A percentile compares a stretch with the other conserved stretches of the same genome.
These are phyloP conservation scores for Pseudogymnoascus sp. DNA, from an alignment of 2,329 filamentous ascomycete genomes.

Conservation along the genomic window DNA sequence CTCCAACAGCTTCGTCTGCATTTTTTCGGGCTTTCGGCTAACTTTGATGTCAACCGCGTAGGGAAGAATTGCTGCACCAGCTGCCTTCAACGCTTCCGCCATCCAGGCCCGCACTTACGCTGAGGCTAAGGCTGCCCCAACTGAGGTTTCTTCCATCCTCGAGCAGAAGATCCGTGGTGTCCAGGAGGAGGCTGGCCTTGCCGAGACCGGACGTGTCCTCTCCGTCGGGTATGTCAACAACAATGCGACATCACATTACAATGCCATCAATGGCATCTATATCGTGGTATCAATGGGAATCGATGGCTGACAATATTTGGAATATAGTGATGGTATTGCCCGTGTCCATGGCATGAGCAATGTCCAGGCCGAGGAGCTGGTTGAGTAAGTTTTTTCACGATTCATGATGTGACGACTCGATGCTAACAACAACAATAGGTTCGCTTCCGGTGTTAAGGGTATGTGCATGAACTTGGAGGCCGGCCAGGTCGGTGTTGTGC, in stretches of 20 bases:
- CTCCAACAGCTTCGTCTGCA: conserved; percentile 25
- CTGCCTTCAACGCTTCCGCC: conserved; percentile 60
- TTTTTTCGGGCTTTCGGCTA: conserved; percentile 45
- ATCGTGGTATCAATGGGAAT: conserved; percentile 7
- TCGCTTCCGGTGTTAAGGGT: conserved; percentile 98
- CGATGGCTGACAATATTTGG: conserved; percentile 20
- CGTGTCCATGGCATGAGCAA: conserved; percentile 99
- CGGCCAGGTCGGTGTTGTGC: conserved; percentile 99
- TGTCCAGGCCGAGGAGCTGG: conserved; percentile 99
- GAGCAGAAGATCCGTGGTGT: conserved; percentile 99
- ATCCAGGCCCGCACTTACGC: conserved; percentile 81
- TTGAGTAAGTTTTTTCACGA: conserved; percentile 67
- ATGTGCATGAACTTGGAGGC: conserved; percentile 99
- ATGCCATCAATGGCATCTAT: not conserved
- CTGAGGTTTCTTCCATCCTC: conserved; percentile 98
- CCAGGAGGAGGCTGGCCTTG: conserved; percentile 89
- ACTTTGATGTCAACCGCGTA: conserved; percentile 47
- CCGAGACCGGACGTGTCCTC: conserved; percentile 97
- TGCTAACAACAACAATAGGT: conserved; percentile 48
- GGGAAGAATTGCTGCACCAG: conserved; percentile 80
- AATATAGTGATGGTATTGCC: conserved; percentile 94
- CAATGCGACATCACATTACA: conserved; percentile 13
- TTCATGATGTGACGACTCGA: conserved; percentile 18
- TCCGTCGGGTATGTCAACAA: conserved; percentile 81
- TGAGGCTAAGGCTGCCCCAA: conserved; percentile 90